Base-by-base conservation (phyloP, 2,329 filamentous ascomycete species). In the Botryosphaeria agaves region DNA sequence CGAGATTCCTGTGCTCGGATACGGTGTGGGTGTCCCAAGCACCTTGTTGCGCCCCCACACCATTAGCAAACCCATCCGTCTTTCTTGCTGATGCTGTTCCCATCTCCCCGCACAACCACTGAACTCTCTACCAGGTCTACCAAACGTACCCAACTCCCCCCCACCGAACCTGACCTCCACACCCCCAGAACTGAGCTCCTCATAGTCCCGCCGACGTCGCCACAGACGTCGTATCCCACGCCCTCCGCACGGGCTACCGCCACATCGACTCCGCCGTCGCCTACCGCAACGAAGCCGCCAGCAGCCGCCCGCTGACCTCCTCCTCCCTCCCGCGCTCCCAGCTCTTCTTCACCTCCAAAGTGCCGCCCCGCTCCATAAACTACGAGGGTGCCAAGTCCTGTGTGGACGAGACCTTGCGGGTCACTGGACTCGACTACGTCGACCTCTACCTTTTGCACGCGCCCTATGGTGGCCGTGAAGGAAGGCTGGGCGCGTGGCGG, bases 311-410 rank as follows among this genome's bases (percentile, higher is more conserved):
- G 7, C 66, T 75, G 36, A 48, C 55, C 1, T 55, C 57, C 31
- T 62, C 64, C 5, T 55, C 56, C 2, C 43, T 74, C 28, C 59
- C 64, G 8, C 62, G 72, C 5, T 57, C 59, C 15, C 49, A 69
- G 20, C 54, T 74, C 32, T 76, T 73, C 55, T 74, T 71, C 48
- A 75, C 71, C 5, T 69, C 62, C 36, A 76, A 76, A 44, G 60
- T 75, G 5, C 64, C 64, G 3, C 54, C 59, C 2, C 52, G 46
- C 8, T 38, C 46, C 2, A 59, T 70, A 44, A 63, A 62, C 37
- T 89, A 87, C 44, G 64, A 74, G 9, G 65, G 59, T 34, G 66
- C 77, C 14, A 73, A 72, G 48, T 59, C 61, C 11, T 66, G 73
- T 38, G 64, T 91, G 38, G 55, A 75, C 38, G 56, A 64, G 31